These are phyloP conservation scores for Rhinocladiella mackenziei DNA, from an alignment of 2,329 filamentous ascomycete genomes.

Conservation along the genomic window DNA sequence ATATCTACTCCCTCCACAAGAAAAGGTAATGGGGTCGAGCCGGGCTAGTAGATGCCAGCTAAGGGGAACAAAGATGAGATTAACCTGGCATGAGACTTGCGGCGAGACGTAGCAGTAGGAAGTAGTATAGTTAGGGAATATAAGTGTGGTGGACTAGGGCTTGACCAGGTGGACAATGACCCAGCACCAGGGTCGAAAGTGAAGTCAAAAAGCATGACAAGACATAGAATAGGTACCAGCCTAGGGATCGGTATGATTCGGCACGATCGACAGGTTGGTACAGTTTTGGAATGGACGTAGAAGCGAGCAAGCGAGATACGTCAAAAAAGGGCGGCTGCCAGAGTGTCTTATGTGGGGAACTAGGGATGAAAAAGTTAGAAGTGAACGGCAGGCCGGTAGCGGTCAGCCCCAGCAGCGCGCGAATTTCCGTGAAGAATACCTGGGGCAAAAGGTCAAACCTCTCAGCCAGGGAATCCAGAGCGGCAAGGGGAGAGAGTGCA, in stretches of 20 bases:
- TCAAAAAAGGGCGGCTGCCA: conserved; percentile 18
- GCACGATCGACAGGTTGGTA: not conserved
- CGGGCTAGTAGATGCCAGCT: conserved; percentile 2
- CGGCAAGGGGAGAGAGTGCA: not conserved
- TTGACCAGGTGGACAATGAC: conserved; percentile 7
- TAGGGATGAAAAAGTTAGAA: conserved; percentile 3
- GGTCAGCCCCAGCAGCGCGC: conserved; percentile 2
- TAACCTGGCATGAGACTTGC: conserved; percentile 20
- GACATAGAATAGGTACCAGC: conserved; percentile 11
- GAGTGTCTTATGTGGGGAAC: conserved; percentile 16
- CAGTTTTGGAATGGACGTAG: conserved; percentile 15
- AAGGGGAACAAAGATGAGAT: conserved; percentile 24
- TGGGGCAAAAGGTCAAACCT: not conserved
- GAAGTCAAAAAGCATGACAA: conserved; percentile 12
- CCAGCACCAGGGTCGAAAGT: conserved; percentile 8
- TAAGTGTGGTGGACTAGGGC: conserved; percentile 12
- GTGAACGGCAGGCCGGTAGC: not conserved
- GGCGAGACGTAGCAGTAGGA: conserved; percentile 4
- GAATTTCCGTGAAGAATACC: conserved; percentile 5
- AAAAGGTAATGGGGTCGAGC: conserved; percentile 1
- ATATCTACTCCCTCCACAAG: conserved; percentile 18
- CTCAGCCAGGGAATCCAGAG: too few relatives aligned
- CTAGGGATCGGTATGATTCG: too few relatives aligned
- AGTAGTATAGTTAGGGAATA: conserved; percentile 15
- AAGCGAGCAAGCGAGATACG: conserved; percentile 23